Base-by-base conservation (phyloP, 2,329 filamentous ascomycete species). In the Aspergillus aculeatinus region DNA sequence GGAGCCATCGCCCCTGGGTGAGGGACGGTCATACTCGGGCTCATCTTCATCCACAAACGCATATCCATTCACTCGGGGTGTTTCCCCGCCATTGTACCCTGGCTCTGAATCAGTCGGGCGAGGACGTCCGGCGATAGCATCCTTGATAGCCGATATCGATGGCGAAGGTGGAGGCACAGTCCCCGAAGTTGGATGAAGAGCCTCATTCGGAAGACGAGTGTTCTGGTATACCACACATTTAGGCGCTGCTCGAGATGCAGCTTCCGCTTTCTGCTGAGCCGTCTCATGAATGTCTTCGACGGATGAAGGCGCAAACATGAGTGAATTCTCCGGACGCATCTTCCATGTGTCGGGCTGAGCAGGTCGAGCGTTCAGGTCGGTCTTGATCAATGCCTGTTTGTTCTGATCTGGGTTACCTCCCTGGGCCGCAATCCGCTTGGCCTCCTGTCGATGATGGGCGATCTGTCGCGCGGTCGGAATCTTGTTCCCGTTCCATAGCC, bases 11-110 rank as follows among this genome's bases (percentile, higher is more conserved):
- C 52, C 55, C 7, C 31, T 25, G 6, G 39, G 48, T 5, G 57
- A 35, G n/a, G 70, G 48, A 19, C 65, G 62, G 7, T 74, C 69
- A 1, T 70, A 67, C 16, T 79, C 78, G 9, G 75, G 67, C 54
- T 81, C 81, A 55, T 81, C 90, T 59, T 96, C 92, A 67, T 96
- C 92, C 39, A 99, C 93, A 76, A 96, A 98, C 0, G 92, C 86
- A 74, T 97, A 99, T 1, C 95, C 95, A 64, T 96, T 96, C 0
- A 98, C 91, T 2, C 91, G 85, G 0, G 94, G 95, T 0, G 94
- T 98, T 74, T 96, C 92, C 60, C 83, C 84, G 16, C 88, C 89
- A 1, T 81, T 81, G 61, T 81, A 85, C 4, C 54, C 60, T 48
- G 65, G 74, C 65, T 91, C 87, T 12, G 86, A 85, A 25, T 88